phyloP scores from a whole-genome alignment of 2,329 filamentous ascomycete species.

The Fusarium circinatum region DNA sequence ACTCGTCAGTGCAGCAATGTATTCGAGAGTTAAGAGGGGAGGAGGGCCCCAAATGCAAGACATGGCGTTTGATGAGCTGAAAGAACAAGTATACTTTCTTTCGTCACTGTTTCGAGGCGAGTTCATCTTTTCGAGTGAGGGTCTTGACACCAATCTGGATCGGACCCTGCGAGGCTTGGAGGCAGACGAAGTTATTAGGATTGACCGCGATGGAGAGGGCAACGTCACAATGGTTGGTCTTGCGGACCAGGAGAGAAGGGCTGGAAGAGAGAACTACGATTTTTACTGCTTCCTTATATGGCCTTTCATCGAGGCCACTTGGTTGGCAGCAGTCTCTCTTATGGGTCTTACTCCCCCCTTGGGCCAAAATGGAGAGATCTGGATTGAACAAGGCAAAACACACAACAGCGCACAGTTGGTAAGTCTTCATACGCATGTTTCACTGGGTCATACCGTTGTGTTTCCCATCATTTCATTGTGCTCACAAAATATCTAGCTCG shows the following conservation, averaged over 20 bases:
- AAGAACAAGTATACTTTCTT: conserved; percentile 85
- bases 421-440: conserved; percentile 45
- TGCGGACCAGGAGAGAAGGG: conserved; percentile 77
- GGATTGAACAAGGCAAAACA: conserved; percentile 81
- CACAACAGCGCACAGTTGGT: conserved; percentile 85
- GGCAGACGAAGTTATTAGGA: conserved; percentile 77
- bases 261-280: conserved; percentile 92
- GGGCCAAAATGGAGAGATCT: conserved; percentile 69
- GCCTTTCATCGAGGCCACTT: conserved; percentile 96
- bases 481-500: conserved; percentile 65
- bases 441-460: not conserved
- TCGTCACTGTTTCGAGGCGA: conserved; percentile 95
- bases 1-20: conserved; percentile 89
- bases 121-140: conserved; percentile 94
- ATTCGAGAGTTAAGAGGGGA: conserved; percentile 88
- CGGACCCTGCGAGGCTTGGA: conserved; percentile 83
- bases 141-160: conserved; percentile 81
- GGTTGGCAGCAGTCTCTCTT: conserved; percentile 89
- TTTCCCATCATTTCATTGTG: not conserved
- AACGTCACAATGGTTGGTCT: conserved; percentile 77
- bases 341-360: conserved; percentile 84
- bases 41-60: conserved; percentile 85
- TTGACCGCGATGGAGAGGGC: conserved; percentile 66
- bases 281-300: conserved; percentile 99
- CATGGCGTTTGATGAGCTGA: conserved; percentile 78